These are phyloP conservation scores for Ploettnerulaceae sp. DNA, from an alignment of 2,329 filamentous ascomycete genomes.

Conservation along the genomic window DNA sequence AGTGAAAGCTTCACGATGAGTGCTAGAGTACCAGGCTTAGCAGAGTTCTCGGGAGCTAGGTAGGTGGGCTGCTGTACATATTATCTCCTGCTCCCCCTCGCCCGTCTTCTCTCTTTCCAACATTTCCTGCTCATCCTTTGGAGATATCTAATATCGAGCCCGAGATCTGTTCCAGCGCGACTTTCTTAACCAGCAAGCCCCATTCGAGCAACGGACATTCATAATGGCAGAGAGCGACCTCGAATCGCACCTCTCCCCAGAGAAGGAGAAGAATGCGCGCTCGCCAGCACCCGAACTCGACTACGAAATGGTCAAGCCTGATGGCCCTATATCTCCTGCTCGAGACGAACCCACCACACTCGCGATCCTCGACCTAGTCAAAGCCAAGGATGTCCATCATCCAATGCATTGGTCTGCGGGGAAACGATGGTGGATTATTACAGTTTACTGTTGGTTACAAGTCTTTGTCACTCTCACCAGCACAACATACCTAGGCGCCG, in stretches of 20 bases:
- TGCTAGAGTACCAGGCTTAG: too few species aligned
- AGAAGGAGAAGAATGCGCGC: constrained; percentile 7
- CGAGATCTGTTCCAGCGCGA: too few species aligned
- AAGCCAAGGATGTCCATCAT: constrained; percentile 27
- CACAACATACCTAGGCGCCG: constrained; percentile 38
- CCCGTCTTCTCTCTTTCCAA: too few species aligned
- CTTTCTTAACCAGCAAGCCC: too few species aligned
- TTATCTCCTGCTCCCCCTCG: too few species aligned
- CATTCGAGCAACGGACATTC: too few species aligned
- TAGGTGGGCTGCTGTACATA: too few species aligned
- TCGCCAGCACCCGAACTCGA: constrained; percentile 10
- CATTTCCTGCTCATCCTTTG: too few species aligned
- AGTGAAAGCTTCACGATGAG: too few species aligned
- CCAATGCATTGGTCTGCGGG: constrained; percentile 29
- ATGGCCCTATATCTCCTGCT: constrained; percentile 8
- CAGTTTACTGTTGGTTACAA: constrained; percentile 31
- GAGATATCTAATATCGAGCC: too few species aligned
- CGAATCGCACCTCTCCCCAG: background rate
- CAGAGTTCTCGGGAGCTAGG: too few species aligned
- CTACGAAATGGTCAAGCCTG: constrained; percentile 7
- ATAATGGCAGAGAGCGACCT: background rate
- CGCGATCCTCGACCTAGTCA: constrained; percentile 27
- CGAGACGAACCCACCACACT: constrained; percentile 17
- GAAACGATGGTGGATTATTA: constrained; percentile 27
- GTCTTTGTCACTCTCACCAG: constrained; percentile 38